Evolutionary conservation across 805 yeast genomes (phyloP).

Genomic region (Metschnikowia aberdeeniae): DNA sequence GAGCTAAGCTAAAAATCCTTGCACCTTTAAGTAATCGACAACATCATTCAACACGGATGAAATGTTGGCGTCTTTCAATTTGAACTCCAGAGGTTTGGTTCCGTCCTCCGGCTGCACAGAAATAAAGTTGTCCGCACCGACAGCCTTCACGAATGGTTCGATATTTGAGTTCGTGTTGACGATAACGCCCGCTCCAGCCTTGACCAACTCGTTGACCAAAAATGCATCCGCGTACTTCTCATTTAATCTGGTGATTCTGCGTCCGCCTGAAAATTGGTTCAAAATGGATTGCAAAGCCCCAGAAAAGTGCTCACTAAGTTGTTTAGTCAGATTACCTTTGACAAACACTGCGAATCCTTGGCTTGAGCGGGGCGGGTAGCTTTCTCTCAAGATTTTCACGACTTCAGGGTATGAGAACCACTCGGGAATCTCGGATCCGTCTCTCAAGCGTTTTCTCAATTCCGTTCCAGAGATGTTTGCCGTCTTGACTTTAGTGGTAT

Average conservation of each 20-base stretch:
- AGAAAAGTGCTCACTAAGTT: slow-evolving; percentile 43
- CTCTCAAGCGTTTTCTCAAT: slow-evolving; percentile 79
- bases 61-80: slow-evolving; percentile 11
- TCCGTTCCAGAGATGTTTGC: slow-evolving; percentile 94
- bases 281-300: slow-evolving; percentile 85
- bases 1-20: slow-evolving; percentile 49
- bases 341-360: slow-evolving; percentile 86
- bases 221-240: slow-evolving; percentile 46
- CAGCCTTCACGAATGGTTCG: slow-evolving; percentile 39
- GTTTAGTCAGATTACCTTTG: slow-evolving; percentile 45
- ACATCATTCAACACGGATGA: slow-evolving; percentile 61
- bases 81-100: slow-evolving; percentile 9
- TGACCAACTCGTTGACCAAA: slow-evolving; percentile 69
- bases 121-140: slow-evolving; percentile 55
- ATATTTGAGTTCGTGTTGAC: slow-evolving; percentile 38
- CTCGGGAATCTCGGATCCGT: slow-evolving; percentile 85
- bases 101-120: slow-evolving; percentile 23
- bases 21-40: slow-evolving; percentile 68
- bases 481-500: slow-evolving; percentile 66
- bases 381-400: slow-evolving; percentile 82
- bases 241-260: slow-evolving; percentile 62
- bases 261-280: slow-evolving; percentile 83
- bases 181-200: slow-evolving; percentile 91
- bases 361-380: slow-evolving; percentile 84
- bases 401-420: slow-evolving; percentile 99